These are phyloP conservation scores for Candida insectorum DNA, from an alignment of 805 yeast genomes.

Conservation along the genomic window DNA sequence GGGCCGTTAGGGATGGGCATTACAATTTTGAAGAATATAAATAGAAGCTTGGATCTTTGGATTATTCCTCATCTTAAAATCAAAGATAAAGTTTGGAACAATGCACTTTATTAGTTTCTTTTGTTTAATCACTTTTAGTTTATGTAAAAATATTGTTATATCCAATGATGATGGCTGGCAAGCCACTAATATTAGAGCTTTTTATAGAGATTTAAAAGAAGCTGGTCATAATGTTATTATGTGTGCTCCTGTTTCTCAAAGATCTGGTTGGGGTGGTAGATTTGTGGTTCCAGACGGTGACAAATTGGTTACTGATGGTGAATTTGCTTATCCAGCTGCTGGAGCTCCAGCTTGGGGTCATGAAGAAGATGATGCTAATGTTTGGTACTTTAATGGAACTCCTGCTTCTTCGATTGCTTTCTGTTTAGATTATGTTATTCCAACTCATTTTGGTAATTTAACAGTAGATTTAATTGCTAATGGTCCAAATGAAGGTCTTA, in stretches of 20 bases:
- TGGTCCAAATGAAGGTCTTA: conserved; percentile 54
- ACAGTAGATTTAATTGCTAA: conserved; percentile 47
- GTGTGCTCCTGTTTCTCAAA: conserved; percentile 49
- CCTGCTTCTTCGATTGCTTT: conserved; percentile 52
- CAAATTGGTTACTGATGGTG: conserved; percentile 36
- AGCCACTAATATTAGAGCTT: conserved; percentile 52
- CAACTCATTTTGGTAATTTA: conserved; percentile 40
- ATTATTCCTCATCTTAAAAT: no score
- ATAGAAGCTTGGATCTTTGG: background rate
- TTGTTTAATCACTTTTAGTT: conserved; percentile 24
- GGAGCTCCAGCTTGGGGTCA: conserved; percentile 57
- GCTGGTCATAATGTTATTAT: conserved; percentile 48
- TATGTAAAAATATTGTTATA: conserved; percentile 23
- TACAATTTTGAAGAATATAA: background rate
- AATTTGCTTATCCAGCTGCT: conserved; percentile 40
- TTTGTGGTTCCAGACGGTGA: conserved; percentile 38
- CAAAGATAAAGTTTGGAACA: no score
- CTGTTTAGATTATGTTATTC: conserved; percentile 46
- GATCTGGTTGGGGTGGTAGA: conserved; percentile 55
- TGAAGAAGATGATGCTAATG: conserved; percentile 31
- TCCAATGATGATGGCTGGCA: conserved; percentile 59
- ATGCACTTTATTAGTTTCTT: conserved; percentile 58
- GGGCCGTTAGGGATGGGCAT: no score
- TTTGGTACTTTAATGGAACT: conserved; percentile 57
- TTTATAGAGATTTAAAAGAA: conserved; percentile 42